These are phyloP conservation scores for Penicillium crustosum DNA, from an alignment of 2,329 filamentous ascomycete species.

Conservation along the genomic window DNA sequence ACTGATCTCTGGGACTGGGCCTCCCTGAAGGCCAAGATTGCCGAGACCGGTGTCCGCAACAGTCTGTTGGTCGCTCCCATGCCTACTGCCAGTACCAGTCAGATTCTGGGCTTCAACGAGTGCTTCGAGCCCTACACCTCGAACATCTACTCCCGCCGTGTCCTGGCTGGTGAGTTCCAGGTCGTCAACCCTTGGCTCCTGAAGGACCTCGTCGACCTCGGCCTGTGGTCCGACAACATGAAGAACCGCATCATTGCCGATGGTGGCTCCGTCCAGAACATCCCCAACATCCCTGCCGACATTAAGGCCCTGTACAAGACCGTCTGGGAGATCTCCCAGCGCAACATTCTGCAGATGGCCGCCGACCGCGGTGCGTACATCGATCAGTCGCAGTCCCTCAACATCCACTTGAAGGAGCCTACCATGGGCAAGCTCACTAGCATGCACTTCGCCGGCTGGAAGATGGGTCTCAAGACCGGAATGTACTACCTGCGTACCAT, in stretches of 20 bases:
- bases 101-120: constrained; percentile 98
- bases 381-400: constrained; percentile 97
- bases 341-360: constrained; percentile 93
- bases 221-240: constrained; percentile 98
- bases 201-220: constrained; percentile 96
- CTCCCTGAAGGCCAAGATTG: constrained; percentile 82
- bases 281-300: constrained; percentile 92
- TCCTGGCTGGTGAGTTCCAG: constrained; percentile 97
- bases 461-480: constrained; percentile 97
- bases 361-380: constrained; percentile 98
- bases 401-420: constrained; percentile 99
- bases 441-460: constrained; percentile 99
- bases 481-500: constrained; percentile 99
- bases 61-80: constrained; percentile 92
- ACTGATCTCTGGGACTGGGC: constrained; percentile 97
- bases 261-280: constrained; percentile 91
- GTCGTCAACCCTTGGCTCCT: constrained; percentile 98
- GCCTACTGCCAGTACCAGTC: constrained; percentile 95
- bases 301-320: constrained; percentile 99
- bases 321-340: constrained; percentile 98
- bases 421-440: constrained; percentile 99
- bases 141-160: constrained; percentile 98
- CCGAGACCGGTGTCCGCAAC: constrained; percentile 91
- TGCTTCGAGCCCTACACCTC: constrained; percentile 99
- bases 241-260: constrained; percentile 99